Evolutionary conservation across 2,329 filamentous ascomycete genomes (phyloP).

Genomic region (Xylariaceae sp.): DNA sequence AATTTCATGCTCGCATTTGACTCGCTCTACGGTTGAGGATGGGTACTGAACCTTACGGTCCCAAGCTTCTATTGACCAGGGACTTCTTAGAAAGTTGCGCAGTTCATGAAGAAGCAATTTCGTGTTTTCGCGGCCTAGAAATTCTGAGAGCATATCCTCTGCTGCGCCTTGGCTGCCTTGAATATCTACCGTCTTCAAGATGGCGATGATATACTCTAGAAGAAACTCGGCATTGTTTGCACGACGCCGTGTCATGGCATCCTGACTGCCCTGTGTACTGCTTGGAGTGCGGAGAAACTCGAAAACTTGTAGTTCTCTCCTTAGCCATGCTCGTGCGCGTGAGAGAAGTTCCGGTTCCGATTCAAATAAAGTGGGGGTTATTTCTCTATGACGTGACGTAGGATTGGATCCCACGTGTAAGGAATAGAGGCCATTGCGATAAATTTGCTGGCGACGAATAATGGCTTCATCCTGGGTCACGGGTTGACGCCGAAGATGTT

Average conservation of each 20-base stretch:
- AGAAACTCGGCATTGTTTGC: conserved; percentile 81
- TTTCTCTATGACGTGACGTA: conserved; percentile 75
- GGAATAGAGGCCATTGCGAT: conserved; percentile 74
- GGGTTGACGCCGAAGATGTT: conserved; percentile 15
- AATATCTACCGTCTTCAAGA: conserved; percentile 82
- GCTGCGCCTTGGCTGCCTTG: conserved; percentile 80
- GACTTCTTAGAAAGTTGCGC: conserved; percentile 81
- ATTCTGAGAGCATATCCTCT: conserved; percentile 79
- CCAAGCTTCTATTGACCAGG: conserved; percentile 79
- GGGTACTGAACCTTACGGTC: conserved; percentile 79
- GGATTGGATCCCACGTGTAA: conserved; percentile 83
- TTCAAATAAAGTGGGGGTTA: conserved; percentile 72
- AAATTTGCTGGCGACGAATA: conserved; percentile 72
- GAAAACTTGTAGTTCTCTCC: conserved; percentile 85
- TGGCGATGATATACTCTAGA: conserved; percentile 83
- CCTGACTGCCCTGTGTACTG: conserved; percentile 31
- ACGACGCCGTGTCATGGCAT: conserved; percentile 48
- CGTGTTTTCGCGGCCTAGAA: conserved; percentile 76
- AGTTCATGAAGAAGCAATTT: conserved; percentile 85
- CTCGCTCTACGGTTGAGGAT: conserved; percentile 13
- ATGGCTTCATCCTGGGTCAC: conserved; percentile 47
- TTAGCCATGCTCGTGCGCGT: conserved; percentile 80
- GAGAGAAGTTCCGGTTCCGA: conserved; percentile 72
- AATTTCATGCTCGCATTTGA: conserved; percentile 7
- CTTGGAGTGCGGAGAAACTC: conserved; percentile 63